phyloP scores from a whole-genome alignment of 202 grass and related monocot species.

The Elaeis oleifera region DNA sequence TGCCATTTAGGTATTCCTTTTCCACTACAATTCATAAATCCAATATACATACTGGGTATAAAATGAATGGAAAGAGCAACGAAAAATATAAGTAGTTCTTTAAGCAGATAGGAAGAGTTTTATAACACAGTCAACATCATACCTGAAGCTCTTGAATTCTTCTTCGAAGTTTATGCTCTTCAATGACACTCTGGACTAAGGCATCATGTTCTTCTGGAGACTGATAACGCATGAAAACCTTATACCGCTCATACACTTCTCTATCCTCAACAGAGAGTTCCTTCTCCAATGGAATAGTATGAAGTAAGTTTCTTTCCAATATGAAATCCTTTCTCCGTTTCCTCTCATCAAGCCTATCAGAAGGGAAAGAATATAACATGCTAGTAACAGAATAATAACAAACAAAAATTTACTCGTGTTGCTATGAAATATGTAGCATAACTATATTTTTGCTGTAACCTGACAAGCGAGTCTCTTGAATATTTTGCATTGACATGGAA shows the following conservation, averaged over 20 bases:
- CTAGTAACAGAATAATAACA: too few relatives aligned
- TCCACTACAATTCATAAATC: neutral
- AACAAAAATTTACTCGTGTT: neutral
- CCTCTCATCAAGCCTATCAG: slow-evolving; percentile 86
- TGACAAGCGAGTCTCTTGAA: too few relatives aligned
- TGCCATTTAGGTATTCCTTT: too few relatives aligned
- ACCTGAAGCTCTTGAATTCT: slow-evolving; percentile 97
- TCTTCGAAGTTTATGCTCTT: slow-evolving; percentile 69
- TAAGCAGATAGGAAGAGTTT: neutral
- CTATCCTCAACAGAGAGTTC: slow-evolving; percentile 83
- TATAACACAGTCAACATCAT: neutral
- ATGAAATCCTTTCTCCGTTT: slow-evolving; percentile 98
- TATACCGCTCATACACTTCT: slow-evolving; percentile 70
- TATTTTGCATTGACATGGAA: too few relatives aligned
- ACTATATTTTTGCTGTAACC: too few relatives aligned
- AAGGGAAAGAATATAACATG: too few relatives aligned
- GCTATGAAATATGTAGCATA: too few relatives aligned
- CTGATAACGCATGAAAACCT: slow-evolving; percentile 89
- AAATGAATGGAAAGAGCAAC: neutral
- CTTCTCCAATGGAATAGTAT: slow-evolving; percentile 70
- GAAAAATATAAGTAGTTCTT: neutral
- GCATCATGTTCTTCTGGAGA: slow-evolving; percentile 80
- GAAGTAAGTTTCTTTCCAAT: slow-evolving; percentile 90
- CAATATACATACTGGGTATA: neutral
- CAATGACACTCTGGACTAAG: slow-evolving; percentile 61